Conservation (phyloP, 345 rosid species). For the Salix dunnii region DNA sequence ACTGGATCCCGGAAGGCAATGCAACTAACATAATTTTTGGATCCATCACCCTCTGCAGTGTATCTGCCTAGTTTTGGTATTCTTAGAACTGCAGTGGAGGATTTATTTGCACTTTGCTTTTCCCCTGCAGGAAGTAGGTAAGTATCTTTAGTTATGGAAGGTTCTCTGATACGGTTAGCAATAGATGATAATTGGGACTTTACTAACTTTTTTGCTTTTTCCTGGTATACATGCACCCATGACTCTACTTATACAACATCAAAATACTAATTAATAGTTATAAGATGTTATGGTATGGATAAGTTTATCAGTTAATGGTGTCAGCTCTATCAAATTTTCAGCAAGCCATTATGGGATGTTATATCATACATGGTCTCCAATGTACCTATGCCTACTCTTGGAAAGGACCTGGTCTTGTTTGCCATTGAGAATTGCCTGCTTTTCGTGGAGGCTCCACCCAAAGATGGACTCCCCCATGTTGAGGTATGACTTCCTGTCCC, state of each 20-base stretch:
- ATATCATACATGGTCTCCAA: slow-evolving; percentile 68
- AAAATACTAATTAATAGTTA: neutral
- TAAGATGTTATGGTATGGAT: neutral
- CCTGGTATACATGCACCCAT: neutral
- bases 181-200: neutral
- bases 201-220: neutral
- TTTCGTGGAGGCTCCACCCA: slow-evolving; percentile 89
- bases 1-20: too few relatives aligned
- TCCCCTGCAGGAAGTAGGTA: slow-evolving; percentile 87
- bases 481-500: slow-evolving; percentile 55
- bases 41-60: slow-evolving; percentile 82
- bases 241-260: neutral
- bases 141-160: slow-evolving; percentile 5
- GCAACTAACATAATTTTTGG: too few relatives aligned
- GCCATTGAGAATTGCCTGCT: slow-evolving; percentile 84
- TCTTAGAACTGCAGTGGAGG: slow-evolving; percentile 80
- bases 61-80: slow-evolving; percentile 79
- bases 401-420: slow-evolving; percentile 84
- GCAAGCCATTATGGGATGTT: slow-evolving; percentile 93
- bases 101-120: slow-evolving; percentile 82
- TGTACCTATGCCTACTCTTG: slow-evolving; percentile 93
- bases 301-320: slow-evolving; percentile 20
- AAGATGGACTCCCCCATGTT: slow-evolving; percentile 87
- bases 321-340: slow-evolving; percentile 47
- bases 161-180: neutral